Conservation (phyloP, 306 rosid genomes). For the Luffa acutangula region DNA sequence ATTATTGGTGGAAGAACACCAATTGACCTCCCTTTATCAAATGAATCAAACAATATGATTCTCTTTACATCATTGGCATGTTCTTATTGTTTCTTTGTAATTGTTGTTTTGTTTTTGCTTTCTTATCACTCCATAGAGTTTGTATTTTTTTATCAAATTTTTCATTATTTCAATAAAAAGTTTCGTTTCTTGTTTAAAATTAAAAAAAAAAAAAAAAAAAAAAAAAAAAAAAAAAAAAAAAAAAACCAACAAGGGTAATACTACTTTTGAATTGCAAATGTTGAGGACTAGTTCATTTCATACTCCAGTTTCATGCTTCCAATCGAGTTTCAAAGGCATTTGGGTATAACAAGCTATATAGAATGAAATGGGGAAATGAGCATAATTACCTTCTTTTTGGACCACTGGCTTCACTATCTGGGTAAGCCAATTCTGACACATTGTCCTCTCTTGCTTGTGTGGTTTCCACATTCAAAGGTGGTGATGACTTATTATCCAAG, state of each 20-base stretch:
- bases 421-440: conserved; percentile 7
- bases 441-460: conserved; percentile 23
- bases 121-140: too few species aligned
- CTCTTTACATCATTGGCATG: too few species aligned
- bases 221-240: neutral
- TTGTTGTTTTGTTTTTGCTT: too few species aligned
- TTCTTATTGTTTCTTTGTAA: too few species aligned
- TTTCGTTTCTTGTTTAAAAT: too few species aligned
- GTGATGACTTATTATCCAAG: conserved; percentile 25
- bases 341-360: neutral
- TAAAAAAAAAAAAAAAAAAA: neutral
- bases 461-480: conserved; percentile 19
- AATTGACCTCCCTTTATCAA: too few species aligned
- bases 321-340: neutral
- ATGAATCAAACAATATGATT: too few species aligned
- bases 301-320: neutral
- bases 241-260: neutral
- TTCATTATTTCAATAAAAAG: too few species aligned
- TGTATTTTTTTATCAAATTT: too few species aligned
- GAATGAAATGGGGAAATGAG: neutral
- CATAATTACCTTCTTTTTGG: conserved; percentile 42
- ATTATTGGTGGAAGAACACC: too few species aligned
- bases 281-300: neutral
- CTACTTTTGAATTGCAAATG: neutral
- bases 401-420: conserved; percentile 40